Evolutionary conservation across 768 basidiomycete genomes (phyloP), one percentile per base, ranked within the genome.

Genomic region (Tulasnella sp.): DNA sequence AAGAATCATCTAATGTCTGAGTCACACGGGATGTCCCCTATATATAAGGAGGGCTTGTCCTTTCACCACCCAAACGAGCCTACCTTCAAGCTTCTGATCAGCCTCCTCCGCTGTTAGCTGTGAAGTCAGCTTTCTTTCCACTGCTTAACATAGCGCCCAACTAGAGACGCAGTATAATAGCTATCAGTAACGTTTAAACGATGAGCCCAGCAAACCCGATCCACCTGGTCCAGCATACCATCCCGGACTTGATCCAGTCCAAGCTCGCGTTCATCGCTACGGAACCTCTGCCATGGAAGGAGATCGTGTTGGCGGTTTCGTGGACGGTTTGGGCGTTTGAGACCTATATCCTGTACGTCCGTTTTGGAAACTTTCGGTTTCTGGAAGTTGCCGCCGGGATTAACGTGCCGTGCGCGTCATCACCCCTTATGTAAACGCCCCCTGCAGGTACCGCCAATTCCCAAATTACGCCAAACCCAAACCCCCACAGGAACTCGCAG

Each of bases 311-410:
- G 80, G 82, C 84, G 35, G 91, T 91, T 80, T 91, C 94, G 4
- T 93, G 92, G 90, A 84, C 85, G 23, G 90, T 94, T 23, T 90
- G 91, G 23, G 84, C 92, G 18, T 97, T 96, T 80, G 96, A 98
- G 83, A 90, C 91, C 0, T 96, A 93, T 83, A 88, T 98, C 51
- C 82, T 94, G 95, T 97, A 81, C 81, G n/a, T n/a, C n/a, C n/a
- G n/a, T n/a, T n/a, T n/a, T n/a, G n/a, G n/a, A n/a, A n/a, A n/a
- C n/a, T n/a, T n/a, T n/a, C n/a, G n/a, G n/a, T n/a, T n/a, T n/a
- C n/a, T n/a, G n/a, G n/a, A n/a, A n/a, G n/a, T 35, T 35, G 35
- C 35, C 35, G 35, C 35, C 35, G 35, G 35, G 2, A 35, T 35
- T 35, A 35, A 35, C 35, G 35, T 35, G 35, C 35, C 35, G 35